Conservation (phyloP, 805 yeast species). For the Debaryomyces prosopidis region DNA sequence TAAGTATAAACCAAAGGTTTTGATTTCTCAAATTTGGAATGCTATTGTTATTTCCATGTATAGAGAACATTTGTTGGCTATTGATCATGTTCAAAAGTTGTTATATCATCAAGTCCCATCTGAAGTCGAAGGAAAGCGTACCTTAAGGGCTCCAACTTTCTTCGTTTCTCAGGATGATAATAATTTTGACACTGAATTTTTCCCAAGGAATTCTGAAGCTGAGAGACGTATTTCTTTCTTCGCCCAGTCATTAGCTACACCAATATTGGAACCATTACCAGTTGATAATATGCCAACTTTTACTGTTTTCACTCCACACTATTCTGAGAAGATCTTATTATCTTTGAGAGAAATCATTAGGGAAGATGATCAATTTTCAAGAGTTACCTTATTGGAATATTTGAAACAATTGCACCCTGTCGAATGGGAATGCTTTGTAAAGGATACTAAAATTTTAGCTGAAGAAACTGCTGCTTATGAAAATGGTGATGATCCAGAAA, state of each 20-base stretch:
- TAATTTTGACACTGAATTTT: constrained; percentile 92
- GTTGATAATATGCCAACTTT: constrained; percentile 99
- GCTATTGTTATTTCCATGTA: constrained; percentile 99
- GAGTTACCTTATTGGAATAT: constrained; percentile 56
- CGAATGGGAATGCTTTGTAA: constrained; percentile 59
- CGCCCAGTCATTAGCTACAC: constrained; percentile 98
- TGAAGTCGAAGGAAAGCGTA: constrained; percentile 97
- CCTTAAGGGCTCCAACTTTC: constrained; percentile 98
- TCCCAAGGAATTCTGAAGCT: constrained; percentile 96
- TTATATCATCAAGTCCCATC: constrained; percentile 98
- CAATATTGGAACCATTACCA: constrained; percentile 98
- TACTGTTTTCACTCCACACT: constrained; percentile 89
- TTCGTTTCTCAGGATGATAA: constrained; percentile 96
- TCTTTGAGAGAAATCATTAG: constrained; percentile 77
- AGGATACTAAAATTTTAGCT: constrained; percentile 55
- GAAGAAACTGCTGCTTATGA: constrained; percentile 56
- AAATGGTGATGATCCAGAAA: constrained; percentile 45
- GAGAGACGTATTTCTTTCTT: constrained; percentile 99
- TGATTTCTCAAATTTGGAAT: constrained; percentile 98
- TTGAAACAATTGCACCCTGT: constrained; percentile 55
- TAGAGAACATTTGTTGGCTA: constrained; percentile 97
- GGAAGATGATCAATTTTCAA: constrained; percentile 64
- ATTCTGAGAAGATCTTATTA: constrained; percentile 76
- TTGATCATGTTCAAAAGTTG: constrained; percentile 97
- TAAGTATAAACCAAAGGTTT: constrained; percentile 96